Evolutionary conservation across 768 basidiomycete species (phyloP), one percentile per base, ranked within the genome.

Genomic region (Rhodocollybia butyracea): DNA sequence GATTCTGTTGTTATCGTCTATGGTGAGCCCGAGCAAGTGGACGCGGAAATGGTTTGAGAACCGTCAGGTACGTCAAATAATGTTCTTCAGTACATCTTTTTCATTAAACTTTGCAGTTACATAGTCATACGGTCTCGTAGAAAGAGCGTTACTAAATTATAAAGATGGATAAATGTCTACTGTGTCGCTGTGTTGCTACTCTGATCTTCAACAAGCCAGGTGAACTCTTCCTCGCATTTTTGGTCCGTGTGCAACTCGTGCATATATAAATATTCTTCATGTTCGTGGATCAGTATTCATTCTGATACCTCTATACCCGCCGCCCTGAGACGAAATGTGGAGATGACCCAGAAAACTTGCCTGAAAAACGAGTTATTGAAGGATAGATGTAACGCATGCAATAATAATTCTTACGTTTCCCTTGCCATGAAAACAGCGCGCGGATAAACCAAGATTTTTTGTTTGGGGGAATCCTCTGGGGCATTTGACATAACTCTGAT

Each of bases 1-100:
- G 24, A 22, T 8, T 10, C 42, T 26, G 42, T 22, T 55, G 47
- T n/a, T 27, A 54, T 66, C 32, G 63, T 70, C 19, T 60, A 61
- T 11, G 65, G 66, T 51, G 73, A 70, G 52, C 72, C 73, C 22
- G 69, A 74, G 58, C 73, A 73, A 59, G 70, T 70, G 30, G 64
- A 64, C 32, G 68, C 66, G 66, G 69, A 72, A 46, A 67, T 64
- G 62, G 48, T 70, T 47, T 72, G 40, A 64, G 17, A 24, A 12
- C 30, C 22, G 43, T n/a, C 3, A 47, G 48, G 48, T 50, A 50
- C n/a, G 48, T 17, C 34, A n/a, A n/a, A 48, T 36, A 6, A 31
- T 21, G 31, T 50, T 21, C 48, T 38, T 47, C 29, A 19, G 46
- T 10, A 11, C 6, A n/a, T 47, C 22, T 31, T 4, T 34, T 30